Evolutionary conservation across 768 basidiomycete genomes (phyloP), one percentile per base, ranked within the genome.

Genomic region (Clavulina sp.): DNA sequence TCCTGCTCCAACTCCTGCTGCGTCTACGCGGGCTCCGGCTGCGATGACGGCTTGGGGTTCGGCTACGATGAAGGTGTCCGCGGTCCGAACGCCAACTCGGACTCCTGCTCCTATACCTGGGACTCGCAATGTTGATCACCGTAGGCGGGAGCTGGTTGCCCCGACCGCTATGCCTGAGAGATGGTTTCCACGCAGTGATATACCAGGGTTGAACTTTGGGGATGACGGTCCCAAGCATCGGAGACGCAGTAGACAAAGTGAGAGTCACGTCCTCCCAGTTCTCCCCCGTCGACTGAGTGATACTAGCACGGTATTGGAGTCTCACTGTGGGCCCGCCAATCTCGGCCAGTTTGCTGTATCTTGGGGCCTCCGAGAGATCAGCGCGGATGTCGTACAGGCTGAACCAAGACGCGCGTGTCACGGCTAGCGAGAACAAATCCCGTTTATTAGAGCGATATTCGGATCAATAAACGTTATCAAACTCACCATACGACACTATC

Each of bases 401-500:
- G 21, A 38, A 38, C 36, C 36, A 38, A 21, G 36, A 38, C 13
- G 36, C 36, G 36, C 36, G 13, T 38, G 13, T 38, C 13, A 38
- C 36, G 21, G 21, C 36, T 38, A 21, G 36, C 13, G 13, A 21
- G 36, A 1, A 38, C 21, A 21, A 13, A 1, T 13, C 13, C 13
- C 36, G 21, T 38, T 38, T 1, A 38, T 13, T 1, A 38, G 21
- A 13, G 13, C 21, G 36, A 38, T 13, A 13, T 13, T 21, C 1
- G 13, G 36, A 38, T 21, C 13, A 21, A 21, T 21, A 21, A 38
- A n/a, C n/a, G 4, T 9, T 28, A n/a, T 3, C 3, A 16, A 2
- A 41, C 55, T 48, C 30, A 53, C 55, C 46, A 31, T 56, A 56
- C 4, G 30, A 38, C 31, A 52, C 34, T 5, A 43, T 54, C 9